Evolutionary conservation across 495 filamentous ascomycete species (phyloP).

Genomic region (Annulohypoxylon stygium): DNA sequence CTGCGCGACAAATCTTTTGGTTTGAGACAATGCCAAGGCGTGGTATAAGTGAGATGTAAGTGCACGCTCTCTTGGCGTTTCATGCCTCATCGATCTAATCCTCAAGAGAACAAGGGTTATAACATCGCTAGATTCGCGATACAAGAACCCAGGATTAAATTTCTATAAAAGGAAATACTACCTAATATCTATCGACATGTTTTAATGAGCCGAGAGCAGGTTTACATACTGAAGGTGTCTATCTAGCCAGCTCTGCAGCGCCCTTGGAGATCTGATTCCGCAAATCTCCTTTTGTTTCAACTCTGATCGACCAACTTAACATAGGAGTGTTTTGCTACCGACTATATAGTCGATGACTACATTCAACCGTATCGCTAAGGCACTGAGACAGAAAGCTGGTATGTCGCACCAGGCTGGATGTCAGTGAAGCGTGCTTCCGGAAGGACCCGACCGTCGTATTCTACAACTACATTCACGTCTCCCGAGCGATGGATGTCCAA

Average conservation of each 20-base stretch:
- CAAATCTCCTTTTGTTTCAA: slow-evolving; percentile 23
- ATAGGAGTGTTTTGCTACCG: background rate
- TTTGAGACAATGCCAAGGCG: slow-evolving; percentile 46
- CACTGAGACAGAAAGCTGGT: slow-evolving; percentile 57
- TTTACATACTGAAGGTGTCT: slow-evolving; percentile 27
- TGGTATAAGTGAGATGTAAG: slow-evolving; percentile 21
- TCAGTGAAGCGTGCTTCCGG: slow-evolving; percentile 56
- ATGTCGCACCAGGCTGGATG: slow-evolving; percentile 56
- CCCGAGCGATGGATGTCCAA: slow-evolving; percentile 57
- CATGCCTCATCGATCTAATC: slow-evolving; percentile 24
- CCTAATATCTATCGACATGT: slow-evolving; percentile 23
- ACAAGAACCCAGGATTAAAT: slow-evolving; percentile 14
- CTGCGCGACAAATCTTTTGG: slow-evolving; percentile 14
- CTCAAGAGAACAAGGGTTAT: slow-evolving; percentile 1
- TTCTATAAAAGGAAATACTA: slow-evolving; percentile 9
- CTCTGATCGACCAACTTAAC: background rate
- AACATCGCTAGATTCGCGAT: slow-evolving; percentile 15
- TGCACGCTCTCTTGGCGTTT: slow-evolving; percentile 45
- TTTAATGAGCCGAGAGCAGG: slow-evolving; percentile 4
- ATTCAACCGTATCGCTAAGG: slow-evolving; percentile 38
- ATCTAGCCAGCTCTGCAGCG: slow-evolving; percentile 16
- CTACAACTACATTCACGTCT: slow-evolving; percentile 59
- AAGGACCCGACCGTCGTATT: slow-evolving; percentile 50
- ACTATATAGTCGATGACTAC: background rate
- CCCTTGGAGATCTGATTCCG: background rate